Evolutionary conservation across 108 stramenopile species (phyloP).

Genomic region (Parietichytrium sp.): DNA sequence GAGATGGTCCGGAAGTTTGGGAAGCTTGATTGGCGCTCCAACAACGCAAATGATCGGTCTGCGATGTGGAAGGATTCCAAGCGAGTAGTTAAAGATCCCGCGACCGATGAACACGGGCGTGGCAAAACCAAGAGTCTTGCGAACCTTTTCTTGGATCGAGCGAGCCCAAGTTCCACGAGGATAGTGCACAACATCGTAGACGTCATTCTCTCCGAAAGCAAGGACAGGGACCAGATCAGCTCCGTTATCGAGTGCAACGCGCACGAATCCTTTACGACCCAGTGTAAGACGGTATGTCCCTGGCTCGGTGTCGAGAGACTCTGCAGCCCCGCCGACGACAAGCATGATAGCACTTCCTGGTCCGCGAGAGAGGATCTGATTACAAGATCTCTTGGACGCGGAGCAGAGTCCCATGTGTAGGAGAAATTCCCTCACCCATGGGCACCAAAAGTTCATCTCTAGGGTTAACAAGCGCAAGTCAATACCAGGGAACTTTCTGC

Average conservation of each 20-base stretch:
- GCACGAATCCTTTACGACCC: conserved; percentile 78
- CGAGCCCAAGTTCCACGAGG: neutral
- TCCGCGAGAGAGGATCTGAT: neutral
- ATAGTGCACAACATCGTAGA: conserved; percentile 41
- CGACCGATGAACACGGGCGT: conserved; percentile 19
- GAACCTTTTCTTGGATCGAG: conserved; percentile 14
- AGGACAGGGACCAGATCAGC: conserved; percentile 77
- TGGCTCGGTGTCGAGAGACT: conserved; percentile 47
- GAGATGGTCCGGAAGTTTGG: neutral
- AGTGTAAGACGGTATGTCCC: conserved; percentile 44
- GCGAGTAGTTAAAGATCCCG: conserved; percentile 40
- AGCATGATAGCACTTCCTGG: conserved; percentile 10
- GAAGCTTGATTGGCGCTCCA: conserved; percentile 34
- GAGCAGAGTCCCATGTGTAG: conserved; percentile 32
- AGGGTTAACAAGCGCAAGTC: conserved; percentile 42
- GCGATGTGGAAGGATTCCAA: conserved; percentile 40
- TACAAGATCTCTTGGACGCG: conserved; percentile 6
- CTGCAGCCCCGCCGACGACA: conserved; percentile 42
- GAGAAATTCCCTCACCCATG: conserved; percentile 39
- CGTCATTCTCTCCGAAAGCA: conserved; percentile 63
- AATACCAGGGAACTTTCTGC: neutral
- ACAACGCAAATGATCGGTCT: neutral
- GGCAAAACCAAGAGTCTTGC: neutral
- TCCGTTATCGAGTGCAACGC: conserved; percentile 70
- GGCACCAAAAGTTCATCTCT: conserved; percentile 31